Percentiles rank a stretch among this genome's conserved stretches.
Conservation (phyloP, 148 eudicot genomes). For the Fagopyrum esculentum region DNA sequence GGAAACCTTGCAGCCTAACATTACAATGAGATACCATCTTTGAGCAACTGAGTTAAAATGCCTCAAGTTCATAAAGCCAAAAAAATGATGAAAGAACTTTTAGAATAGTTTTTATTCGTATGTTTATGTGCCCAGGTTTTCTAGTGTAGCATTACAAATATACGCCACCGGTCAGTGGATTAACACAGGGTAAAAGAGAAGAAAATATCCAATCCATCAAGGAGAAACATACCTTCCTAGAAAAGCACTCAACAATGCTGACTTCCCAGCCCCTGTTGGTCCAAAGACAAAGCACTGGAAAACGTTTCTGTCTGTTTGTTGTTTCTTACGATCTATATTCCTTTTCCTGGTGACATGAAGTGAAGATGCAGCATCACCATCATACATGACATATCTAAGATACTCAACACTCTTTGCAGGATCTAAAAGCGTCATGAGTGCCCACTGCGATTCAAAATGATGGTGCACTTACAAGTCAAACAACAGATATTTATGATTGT, state of each 20-base stretch:
- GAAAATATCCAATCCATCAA: background rate
- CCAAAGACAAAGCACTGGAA: constrained; percentile 96
- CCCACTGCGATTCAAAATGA: constrained; percentile 51
- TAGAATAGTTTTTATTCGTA: background rate
- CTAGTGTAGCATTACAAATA: background rate
- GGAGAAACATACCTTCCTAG: constrained; percentile 48
- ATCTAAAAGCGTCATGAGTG: constrained; percentile 85
- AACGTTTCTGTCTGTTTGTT: constrained; percentile 76
- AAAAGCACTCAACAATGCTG: constrained; percentile 64
- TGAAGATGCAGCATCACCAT: constrained; percentile 80
- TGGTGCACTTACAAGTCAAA: background rate
- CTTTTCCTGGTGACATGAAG: constrained; percentile 72
- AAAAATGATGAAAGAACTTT: background rate
- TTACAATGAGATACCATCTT: background rate
- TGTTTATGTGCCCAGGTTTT: background rate
- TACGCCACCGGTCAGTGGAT: background rate
- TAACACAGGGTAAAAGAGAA: background rate
- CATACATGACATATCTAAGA: constrained; percentile 73
- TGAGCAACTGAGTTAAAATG: background rate
- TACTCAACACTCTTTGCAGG: constrained; percentile 81
- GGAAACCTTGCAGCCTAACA: background rate
- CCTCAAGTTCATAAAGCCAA: background rate
- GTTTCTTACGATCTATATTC: constrained; percentile 75
- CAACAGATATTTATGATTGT: background rate
- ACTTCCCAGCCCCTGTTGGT: constrained; percentile 79